These are phyloP conservation scores for Salvia sclarea DNA, from an alignment of 305 asterid species.

Conservation along the genomic window DNA sequence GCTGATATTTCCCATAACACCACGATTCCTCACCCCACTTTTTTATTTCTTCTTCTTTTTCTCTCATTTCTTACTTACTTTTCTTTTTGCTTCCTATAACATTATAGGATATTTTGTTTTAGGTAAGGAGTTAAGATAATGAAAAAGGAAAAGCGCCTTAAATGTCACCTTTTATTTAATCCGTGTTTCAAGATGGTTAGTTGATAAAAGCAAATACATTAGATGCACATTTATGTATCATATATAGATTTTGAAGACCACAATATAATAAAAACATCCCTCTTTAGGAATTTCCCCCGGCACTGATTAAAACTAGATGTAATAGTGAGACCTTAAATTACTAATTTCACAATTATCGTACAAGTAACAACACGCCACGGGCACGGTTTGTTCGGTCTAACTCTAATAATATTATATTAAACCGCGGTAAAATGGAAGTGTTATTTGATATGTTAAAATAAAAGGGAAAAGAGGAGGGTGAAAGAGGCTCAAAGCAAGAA, in stretches of 20 bases:
- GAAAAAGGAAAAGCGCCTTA: background rate
- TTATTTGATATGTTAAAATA: background rate
- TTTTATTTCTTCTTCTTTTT: background rate
- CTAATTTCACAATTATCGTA: background rate
- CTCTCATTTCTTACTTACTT: background rate
- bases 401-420: background rate
- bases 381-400: background rate
- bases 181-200: background rate
- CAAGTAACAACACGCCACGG: too few species aligned
- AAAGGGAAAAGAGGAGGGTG: background rate
- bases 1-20: conserved; percentile 45
- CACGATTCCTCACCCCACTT: background rate
- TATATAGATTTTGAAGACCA: background rate
- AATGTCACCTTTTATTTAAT: background rate
- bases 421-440: background rate
- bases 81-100: background rate
- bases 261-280: background rate
- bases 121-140: background rate
- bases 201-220: background rate
- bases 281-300: background rate
- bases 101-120: background rate
- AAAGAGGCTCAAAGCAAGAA: conserved; percentile 13
- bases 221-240: background rate
- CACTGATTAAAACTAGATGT: background rate
- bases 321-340: background rate